phyloP scores from a whole-genome alignment of 129 eudicot genomes.

The carrot (Daucus carota) region DH1_v3.0 NC_030381.2:53432001-53432500 shows the following conservation, averaged over 20 bases:
- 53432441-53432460: too few species aligned
- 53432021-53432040: too few species aligned
- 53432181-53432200: too few species aligned
- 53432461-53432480: too few species aligned
- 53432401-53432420: too few species aligned
- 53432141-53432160: background rate
- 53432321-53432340: background rate
- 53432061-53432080: background rate
- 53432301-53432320: background rate
- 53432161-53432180: too few species aligned
- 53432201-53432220: too few species aligned
- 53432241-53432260: background rate
- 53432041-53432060: too few species aligned
- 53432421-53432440: too few species aligned
- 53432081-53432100: background rate
- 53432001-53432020: background rate
- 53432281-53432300: background rate
- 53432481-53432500: too few species aligned
- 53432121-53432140: background rate
- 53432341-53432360: too few species aligned
- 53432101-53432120: too few species aligned
- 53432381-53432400: background rate
- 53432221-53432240: background rate
- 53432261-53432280: background rate
- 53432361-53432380: background rate